Percentiles rank a stretch among this genome's conserved stretches.
phyloP scores from a whole-genome alignment of 352 stramenopile species.

The Peronospora destructor region DNA sequence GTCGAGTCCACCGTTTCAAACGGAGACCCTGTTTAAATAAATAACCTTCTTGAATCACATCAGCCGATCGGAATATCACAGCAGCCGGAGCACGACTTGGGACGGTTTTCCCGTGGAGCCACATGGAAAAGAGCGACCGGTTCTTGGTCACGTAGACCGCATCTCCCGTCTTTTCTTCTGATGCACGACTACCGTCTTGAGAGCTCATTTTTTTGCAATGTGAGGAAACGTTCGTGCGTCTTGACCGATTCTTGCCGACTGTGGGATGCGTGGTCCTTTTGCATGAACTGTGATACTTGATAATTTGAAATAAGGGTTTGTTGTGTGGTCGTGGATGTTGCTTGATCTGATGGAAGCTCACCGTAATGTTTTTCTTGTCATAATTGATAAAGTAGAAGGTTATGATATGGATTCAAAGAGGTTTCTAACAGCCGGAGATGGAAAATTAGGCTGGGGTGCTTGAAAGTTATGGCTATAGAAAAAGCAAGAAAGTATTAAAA shows the following conservation, averaged over 20 bases:
- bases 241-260: constrained; percentile 26
- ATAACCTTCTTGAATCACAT: constrained; percentile 84
- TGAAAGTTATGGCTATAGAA: too few relatives aligned
- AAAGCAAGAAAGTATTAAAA: too few relatives aligned
- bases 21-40: constrained; percentile 76
- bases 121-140: constrained; percentile 79
- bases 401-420: too few relatives aligned
- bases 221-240: too few relatives aligned
- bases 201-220: constrained; percentile 16
- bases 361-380: too few relatives aligned
- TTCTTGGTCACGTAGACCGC: constrained; percentile 84
- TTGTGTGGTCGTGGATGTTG: too few relatives aligned
- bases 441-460: too few relatives aligned
- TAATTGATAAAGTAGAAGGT: too few relatives aligned
- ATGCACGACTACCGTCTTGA: constrained; percentile 12
- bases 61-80: constrained; percentile 68
- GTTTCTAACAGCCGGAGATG: too few relatives aligned
- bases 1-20: constrained; percentile 73
- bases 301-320: constrained; percentile 33
- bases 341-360: too few relatives aligned
- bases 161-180: constrained; percentile 35
- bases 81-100: constrained; percentile 40
- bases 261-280: background rate
- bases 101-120: constrained; percentile 71
- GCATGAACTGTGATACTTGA: background rate